Evolutionary conservation across 495 filamentous ascomycete genomes (phyloP).

Genomic region (Podospora sp.): DNA sequence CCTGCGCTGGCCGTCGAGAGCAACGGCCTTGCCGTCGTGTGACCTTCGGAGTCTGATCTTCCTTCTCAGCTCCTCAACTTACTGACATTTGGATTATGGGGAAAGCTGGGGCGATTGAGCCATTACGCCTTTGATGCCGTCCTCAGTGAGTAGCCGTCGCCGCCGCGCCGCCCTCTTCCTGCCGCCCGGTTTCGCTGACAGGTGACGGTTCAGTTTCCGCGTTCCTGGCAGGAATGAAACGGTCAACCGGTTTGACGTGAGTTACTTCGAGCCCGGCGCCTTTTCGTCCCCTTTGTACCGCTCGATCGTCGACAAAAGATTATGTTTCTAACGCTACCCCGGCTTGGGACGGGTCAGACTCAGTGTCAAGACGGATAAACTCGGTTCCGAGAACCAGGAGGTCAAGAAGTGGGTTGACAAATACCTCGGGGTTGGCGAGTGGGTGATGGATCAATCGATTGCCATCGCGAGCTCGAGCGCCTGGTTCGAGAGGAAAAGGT

Average conservation of each 20-base stretch:
- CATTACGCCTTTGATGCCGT: constrained; percentile 98
- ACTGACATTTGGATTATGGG: constrained; percentile 62
- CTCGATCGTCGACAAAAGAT: not conserved
- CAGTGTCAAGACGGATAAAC: constrained; percentile 85
- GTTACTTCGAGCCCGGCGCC: constrained; percentile 40
- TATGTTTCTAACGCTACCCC: constrained; percentile 29
- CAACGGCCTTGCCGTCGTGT: constrained; percentile 17
- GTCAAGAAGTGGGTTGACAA: constrained; percentile 89
- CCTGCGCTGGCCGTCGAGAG: constrained; percentile 6
- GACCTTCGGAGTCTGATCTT: constrained; percentile 38
- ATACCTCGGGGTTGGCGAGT: constrained; percentile 94
- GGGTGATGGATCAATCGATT: constrained; percentile 96
- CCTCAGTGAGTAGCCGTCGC: constrained; percentile 61
- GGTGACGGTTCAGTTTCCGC: constrained; percentile 69
- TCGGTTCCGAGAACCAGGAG: constrained; percentile 78
- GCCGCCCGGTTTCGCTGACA: constrained; percentile 29
- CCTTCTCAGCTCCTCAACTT: constrained; percentile 59
- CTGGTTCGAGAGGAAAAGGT: constrained; percentile 81
- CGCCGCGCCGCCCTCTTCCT: constrained; percentile 1
- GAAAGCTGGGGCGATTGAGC: constrained; percentile 85
- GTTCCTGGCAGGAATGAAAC: constrained; percentile 93
- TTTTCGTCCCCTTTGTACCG: not conserved
- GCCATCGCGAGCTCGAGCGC: constrained; percentile 83
- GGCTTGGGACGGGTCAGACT: constrained; percentile 57
- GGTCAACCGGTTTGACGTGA: constrained; percentile 97